Evolutionary conservation across 73 alveolate species (phyloP).

Genomic region (Tetrahymena elliotti): DNA sequence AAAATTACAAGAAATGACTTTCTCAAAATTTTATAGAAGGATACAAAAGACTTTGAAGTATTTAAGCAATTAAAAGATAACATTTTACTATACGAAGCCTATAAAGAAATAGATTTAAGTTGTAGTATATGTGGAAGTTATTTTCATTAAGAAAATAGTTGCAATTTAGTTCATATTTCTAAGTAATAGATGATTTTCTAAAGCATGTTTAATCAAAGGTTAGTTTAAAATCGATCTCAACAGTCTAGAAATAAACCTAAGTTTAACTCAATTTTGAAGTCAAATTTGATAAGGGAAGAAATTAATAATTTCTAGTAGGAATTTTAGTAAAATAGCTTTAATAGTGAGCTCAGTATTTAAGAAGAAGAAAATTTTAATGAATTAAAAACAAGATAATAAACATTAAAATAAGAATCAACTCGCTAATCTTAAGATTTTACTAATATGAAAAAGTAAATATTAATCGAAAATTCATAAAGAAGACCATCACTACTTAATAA

Average conservation of each 20-base stretch:
- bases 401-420: not conserved
- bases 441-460: not conserved
- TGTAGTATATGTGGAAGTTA: not conserved
- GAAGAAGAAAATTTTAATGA: not conserved
- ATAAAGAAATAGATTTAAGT: not conserved
- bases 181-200: not conserved
- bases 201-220: not conserved
- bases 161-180: not conserved
- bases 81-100: not conserved
- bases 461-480: not conserved
- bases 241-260: not conserved
- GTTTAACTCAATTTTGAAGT: not conserved
- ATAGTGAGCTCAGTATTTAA: not conserved
- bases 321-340: not conserved
- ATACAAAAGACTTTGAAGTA: not conserved
- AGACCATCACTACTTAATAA: not conserved
- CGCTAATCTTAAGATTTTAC: not conserved
- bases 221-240: not conserved
- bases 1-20: not conserved
- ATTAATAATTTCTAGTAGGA: not conserved
- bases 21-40: not conserved
- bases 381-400: not conserved
- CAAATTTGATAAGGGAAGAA: not conserved
- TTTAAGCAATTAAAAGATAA: not conserved
- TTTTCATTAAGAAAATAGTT: not conserved